A percentile compares a stretch with the other conserved stretches of the same genome.
These are phyloP conservation scores for Claviceps sp. DNA, from an alignment of 2,329 filamentous ascomycete genomes.

Conservation along the genomic window DNA sequence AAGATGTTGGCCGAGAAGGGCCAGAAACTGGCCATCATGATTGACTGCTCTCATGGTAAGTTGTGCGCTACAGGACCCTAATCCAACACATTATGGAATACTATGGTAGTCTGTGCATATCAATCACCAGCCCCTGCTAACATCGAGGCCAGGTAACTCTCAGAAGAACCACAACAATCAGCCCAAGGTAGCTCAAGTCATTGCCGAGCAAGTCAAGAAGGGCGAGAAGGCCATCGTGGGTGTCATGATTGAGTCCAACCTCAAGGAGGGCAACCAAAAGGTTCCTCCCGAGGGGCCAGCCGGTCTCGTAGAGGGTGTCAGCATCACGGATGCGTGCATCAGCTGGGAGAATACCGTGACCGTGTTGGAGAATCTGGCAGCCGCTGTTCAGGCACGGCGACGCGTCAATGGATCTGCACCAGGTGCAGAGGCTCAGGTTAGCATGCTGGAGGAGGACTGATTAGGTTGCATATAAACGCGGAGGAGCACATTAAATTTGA, in stretches of 20 bases:
- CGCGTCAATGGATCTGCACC: slow-evolving; percentile 29
- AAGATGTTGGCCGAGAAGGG: slow-evolving; percentile 70
- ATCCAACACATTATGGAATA: too few species aligned
- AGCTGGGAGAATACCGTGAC: slow-evolving; percentile 76
- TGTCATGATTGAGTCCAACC: slow-evolving; percentile 98
- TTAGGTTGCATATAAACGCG: background rate
- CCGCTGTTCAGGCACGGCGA: slow-evolving; percentile 67
- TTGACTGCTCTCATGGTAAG: slow-evolving; percentile 92
- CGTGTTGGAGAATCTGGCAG: slow-evolving; percentile 73
- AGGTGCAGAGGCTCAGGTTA: slow-evolving; percentile 24
- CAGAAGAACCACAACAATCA: slow-evolving; percentile 97
- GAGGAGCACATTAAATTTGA: slow-evolving; percentile 1
- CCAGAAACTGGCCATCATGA: slow-evolving; percentile 83
- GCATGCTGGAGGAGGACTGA: slow-evolving; percentile 39
- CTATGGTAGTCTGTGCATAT: too few species aligned
- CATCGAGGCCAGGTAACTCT: slow-evolving; percentile 58
- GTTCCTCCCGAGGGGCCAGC: slow-evolving; percentile 70
- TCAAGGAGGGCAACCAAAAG: slow-evolving; percentile 83
- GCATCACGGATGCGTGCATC: slow-evolving; percentile 94
- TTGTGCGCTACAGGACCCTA: slow-evolving; percentile 2
- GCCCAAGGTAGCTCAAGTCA: slow-evolving; percentile 54
- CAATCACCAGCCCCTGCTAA: background rate
- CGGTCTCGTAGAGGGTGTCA: slow-evolving; percentile 74
- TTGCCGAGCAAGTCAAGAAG: slow-evolving; percentile 74
- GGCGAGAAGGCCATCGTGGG: slow-evolving; percentile 84